These are phyloP conservation scores for Thelephora terrestris DNA, from an alignment of 1,284 basidiomycete genomes.

Conservation along the genomic window DNA sequence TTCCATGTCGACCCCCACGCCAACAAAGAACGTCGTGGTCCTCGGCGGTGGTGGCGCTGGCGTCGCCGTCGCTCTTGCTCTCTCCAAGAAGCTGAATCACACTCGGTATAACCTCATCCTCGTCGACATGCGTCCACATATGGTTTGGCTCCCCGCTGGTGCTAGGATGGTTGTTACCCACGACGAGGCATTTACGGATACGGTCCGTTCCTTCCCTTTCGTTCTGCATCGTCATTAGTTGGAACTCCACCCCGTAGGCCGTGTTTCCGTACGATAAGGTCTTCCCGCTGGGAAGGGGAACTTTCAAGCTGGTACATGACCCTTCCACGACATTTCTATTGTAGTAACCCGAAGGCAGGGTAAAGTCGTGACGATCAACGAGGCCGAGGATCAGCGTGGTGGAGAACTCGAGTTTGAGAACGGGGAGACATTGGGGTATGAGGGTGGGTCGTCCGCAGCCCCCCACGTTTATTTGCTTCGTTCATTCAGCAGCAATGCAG, in stretches of 20 bases:
- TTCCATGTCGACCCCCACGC: not conserved
- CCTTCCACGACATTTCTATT: no score
- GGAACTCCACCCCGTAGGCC: conserved; percentile 23
- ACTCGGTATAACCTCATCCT: conserved; percentile 28
- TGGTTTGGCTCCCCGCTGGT: conserved; percentile 26
- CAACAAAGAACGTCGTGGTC: conserved; percentile 25
- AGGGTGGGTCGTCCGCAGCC: conserved; percentile 3
- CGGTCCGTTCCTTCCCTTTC: not conserved
- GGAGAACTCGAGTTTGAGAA: conserved; percentile 30
- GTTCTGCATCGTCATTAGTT: conserved; percentile 22
- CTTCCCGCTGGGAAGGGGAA: conserved; percentile 30
- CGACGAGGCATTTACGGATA: conserved; percentile 19
- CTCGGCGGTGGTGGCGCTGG: conserved; percentile 35
- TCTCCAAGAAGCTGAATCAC: conserved; percentile 29
- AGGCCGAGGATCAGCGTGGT: conserved; percentile 20
- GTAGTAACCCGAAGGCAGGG: conserved; percentile 13
- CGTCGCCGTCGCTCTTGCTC: conserved; percentile 20
- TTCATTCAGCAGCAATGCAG: not conserved
- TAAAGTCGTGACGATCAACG: conserved; percentile 25
- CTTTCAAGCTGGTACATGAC: conserved; percentile 21
- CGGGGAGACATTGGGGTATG: conserved; percentile 33
- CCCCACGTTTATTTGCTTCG: not conserved
- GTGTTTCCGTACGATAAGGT: conserved; percentile 32
- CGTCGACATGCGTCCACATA: conserved; percentile 29
- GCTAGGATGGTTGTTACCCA: conserved; percentile 24